A percentile compares a stretch with the other conserved stretches of the same genome.
Evolutionary conservation across 768 basidiomycete genomes (phyloP).

Genomic region (Stropharia rugosoannulata): DNA sequence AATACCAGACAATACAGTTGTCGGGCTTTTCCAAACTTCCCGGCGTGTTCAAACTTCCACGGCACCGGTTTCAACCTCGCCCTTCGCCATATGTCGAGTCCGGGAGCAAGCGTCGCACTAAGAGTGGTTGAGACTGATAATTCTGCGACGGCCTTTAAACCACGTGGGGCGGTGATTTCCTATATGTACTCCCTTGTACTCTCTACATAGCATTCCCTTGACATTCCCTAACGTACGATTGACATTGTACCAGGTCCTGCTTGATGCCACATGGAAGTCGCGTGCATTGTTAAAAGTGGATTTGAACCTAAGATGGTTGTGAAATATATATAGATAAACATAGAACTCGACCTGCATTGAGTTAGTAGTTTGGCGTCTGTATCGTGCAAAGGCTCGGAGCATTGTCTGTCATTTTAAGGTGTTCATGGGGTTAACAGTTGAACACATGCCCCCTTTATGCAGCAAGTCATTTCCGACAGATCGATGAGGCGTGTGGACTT

Average conservation of each 20-base stretch:
- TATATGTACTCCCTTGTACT: no score
- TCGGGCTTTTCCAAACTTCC: no score
- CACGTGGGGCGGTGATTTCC: no score
- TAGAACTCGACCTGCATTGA: neutral
- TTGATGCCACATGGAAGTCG: constrained; percentile 1
- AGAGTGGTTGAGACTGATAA: no score
- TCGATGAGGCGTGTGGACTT: constrained; percentile 4
- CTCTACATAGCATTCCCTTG: neutral
- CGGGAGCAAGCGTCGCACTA: no score
- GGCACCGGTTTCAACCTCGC: no score
- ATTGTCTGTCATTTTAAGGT: neutral
- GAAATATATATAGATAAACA: neutral
- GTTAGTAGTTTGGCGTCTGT: neutral
- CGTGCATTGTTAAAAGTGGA: neutral
- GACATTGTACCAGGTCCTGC: neutral
- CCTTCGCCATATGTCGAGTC: no score
- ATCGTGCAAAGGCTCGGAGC: no score
- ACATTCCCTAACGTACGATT: neutral
- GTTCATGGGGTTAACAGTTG: neutral
- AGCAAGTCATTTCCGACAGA: neutral
- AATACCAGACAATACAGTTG: no score
- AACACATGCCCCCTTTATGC: neutral
- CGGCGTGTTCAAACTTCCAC: no score
- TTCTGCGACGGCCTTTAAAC: no score
- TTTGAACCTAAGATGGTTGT: no score